Evolutionary conservation across 129 eudicot genomes (phyloP), one percentile per base, ranked within the genome.

Genomic region (Ambrosia trifida): DNA sequence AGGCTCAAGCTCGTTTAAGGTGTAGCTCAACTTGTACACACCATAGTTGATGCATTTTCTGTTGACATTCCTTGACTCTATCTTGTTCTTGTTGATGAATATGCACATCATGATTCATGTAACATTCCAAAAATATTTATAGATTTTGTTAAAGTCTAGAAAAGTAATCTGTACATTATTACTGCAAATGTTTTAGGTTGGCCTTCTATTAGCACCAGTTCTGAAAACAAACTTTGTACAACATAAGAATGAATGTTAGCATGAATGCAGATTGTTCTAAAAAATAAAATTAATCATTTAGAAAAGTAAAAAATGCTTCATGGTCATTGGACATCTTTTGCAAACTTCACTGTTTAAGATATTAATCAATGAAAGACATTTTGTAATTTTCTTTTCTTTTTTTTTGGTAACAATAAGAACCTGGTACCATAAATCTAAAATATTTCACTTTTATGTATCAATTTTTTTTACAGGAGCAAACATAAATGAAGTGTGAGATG

Each of bases 401-500:
- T 40, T 40, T 40, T 40, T 40, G 44, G 44, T 10, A 40, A 40
- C 44, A 8, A 40, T 5, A 40, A 40, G 44, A 40, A 7, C 44
- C 44, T 40, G 44, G 44, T 40, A 40, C 44, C 10, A 10, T 10
- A 40, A 40, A 40, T 40, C 44, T 7, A 3, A 40, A 40, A 40
- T 57, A 28, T 57, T 28, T 57, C 38, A 28, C 9, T 7, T 57
- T 57, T 28, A 24, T 24, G 24, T 1, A 12, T 28, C 38, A 7
- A 36, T 24, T 28, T 57, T 72, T 31, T 13, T 11, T 11, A 58
- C 56, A 58, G 76, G 76, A 72, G 56, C 43, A 57, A 28, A 56
- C 33, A 38, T 57, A 19, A 72, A 58, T 9, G 57, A 57, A 19
- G 7, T 16, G 52, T 56, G 41, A 54, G 75, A 70, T 56, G 75